Conservation (phyloP, 2,329 filamentous ascomycete genomes). For the Colletotrichum endophyticum region DNA sequence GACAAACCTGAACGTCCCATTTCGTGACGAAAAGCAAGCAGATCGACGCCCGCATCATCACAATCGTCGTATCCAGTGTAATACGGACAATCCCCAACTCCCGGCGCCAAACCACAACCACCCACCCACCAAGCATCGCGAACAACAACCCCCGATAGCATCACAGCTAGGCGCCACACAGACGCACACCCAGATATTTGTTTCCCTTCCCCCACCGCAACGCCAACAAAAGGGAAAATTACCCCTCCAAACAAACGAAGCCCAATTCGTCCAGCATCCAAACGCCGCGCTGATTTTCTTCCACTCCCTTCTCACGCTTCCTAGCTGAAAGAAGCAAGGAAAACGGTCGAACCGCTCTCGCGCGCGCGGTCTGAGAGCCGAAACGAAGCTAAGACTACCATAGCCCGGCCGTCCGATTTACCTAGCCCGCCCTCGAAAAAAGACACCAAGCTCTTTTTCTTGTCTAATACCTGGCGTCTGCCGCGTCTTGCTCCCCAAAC, state of each 20-base stretch:
- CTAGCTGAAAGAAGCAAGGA: slow-evolving; percentile 1
- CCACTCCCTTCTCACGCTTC: not conserved
- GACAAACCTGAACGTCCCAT: not conserved
- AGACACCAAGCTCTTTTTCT: not conserved
- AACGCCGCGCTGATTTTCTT: not conserved
- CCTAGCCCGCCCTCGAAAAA: not conserved
- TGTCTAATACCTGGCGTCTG: not conserved
- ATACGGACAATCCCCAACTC: not conserved
- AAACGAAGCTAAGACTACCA: not conserved
- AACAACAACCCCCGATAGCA: not conserved
- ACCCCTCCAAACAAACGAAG: slow-evolving; percentile 7
- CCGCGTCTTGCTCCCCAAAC: not conserved
- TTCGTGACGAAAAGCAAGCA: not conserved
- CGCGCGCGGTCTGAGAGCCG: slow-evolving; percentile 16
- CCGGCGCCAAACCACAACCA: not conserved
- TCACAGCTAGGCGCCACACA: not conserved
- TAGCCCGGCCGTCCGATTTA: not conserved
- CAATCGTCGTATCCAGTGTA: not conserved
- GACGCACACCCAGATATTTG: not conserved
- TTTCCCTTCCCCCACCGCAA: not conserved
- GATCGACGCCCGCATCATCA: not conserved
- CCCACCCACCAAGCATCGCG: not conserved
- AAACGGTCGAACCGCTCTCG: slow-evolving; percentile 15
- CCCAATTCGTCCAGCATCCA: not conserved
- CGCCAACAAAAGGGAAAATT: not conserved